These are phyloP conservation scores for Lolium perenne DNA, from an alignment of 176 grass and related monocot genomes.

Conservation along the genomic window DNA sequence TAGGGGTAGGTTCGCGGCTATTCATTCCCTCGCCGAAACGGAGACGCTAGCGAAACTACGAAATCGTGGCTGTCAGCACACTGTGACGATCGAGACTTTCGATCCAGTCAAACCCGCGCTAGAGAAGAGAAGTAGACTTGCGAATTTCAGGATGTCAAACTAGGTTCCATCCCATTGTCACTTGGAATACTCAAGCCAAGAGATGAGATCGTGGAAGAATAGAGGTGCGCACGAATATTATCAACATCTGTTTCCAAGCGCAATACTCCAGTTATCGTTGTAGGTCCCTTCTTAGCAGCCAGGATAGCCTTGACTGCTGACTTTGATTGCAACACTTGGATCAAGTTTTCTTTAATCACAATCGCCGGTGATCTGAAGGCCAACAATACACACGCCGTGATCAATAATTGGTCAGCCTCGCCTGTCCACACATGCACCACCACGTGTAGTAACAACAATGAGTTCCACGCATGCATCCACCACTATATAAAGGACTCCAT, in stretches of 20 bases:
- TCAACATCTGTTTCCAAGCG: background rate
- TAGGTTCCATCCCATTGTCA: background rate
- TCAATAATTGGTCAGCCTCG: background rate
- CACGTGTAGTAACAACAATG: background rate
- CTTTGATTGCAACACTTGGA: background rate
- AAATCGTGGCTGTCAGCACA: too few relatives aligned
- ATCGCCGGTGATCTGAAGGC: background rate
- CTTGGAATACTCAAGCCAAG: background rate
- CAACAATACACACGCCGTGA: background rate
- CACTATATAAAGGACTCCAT: conserved; percentile 36
- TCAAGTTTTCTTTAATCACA: background rate
- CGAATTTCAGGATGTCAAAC: background rate
- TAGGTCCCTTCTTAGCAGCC: conserved; percentile 15
- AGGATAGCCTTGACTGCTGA: background rate
- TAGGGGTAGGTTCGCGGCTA: too few relatives aligned
- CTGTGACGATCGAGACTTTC: too few relatives aligned
- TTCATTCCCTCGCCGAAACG: too few relatives aligned
- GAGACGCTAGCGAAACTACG: too few relatives aligned
- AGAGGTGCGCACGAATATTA: background rate
- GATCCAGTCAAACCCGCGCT: too few relatives aligned
- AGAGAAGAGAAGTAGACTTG: too few relatives aligned
- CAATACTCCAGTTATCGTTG: background rate
- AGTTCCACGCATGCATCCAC: background rate
- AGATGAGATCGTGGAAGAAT: background rate
- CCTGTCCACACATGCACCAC: background rate